Percentiles rank a stretch among this genome's conserved stretches.
Evolutionary conservation across 2,329 filamentous ascomycete genomes (phyloP).

Genomic region (Microsporum audouinii): DNA sequence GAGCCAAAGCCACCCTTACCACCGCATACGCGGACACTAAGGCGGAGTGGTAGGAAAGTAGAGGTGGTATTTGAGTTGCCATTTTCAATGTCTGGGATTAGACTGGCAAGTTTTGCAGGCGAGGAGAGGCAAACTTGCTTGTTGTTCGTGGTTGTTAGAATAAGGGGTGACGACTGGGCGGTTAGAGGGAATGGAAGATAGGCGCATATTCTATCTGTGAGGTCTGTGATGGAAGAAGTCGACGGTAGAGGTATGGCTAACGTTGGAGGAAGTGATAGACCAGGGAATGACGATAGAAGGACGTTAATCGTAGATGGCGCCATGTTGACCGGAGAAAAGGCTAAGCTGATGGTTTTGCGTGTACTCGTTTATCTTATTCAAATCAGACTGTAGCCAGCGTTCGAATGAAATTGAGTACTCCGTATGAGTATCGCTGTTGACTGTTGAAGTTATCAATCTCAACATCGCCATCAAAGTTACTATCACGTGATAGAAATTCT

Average conservation of each 20-base stretch:
- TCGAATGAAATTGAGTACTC: background rate
- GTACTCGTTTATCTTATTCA: background rate
- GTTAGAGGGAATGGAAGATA: constrained; percentile 47
- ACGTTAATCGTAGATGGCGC: constrained; percentile 53
- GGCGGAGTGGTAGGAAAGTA: constrained; percentile 69
- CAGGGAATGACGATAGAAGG: constrained; percentile 72
- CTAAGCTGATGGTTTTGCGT: background rate
- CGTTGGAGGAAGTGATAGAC: constrained; percentile 71
- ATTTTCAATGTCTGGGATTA: constrained; percentile 42
- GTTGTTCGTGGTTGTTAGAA: constrained; percentile 73
- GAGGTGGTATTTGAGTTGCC: constrained; percentile 35
- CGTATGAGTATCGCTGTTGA: background rate
- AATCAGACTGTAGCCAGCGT: background rate
- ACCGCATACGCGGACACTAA: constrained; percentile 68
- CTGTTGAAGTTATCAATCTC: background rate
- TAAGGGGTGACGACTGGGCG: constrained; percentile 45
- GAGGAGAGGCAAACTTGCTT: constrained; percentile 52
- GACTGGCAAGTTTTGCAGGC: constrained; percentile 45
- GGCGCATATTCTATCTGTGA: constrained; percentile 51
- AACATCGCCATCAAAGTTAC: background rate
- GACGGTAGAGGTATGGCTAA: constrained; percentile 62
- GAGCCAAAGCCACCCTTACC: constrained; percentile 98
- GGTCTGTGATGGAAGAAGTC: constrained; percentile 53
- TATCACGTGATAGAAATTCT: background rate
- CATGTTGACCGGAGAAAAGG: constrained; percentile 2